Percentiles rank a stretch among this genome's conserved stretches.
phyloP scores from a whole-genome alignment of 345 rosid species.

The Eucalyptus marginata region DNA sequence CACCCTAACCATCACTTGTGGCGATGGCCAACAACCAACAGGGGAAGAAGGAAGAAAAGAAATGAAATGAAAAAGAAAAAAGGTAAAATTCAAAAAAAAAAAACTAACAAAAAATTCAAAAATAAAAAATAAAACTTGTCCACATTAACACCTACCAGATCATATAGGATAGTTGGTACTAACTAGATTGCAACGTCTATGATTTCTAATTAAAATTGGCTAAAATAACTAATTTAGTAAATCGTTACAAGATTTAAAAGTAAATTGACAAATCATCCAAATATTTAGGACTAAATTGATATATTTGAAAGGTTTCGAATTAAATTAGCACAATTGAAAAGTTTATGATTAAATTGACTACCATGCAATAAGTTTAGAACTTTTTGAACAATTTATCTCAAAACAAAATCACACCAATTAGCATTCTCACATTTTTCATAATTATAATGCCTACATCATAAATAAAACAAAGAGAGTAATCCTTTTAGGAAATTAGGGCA shows the following conservation, averaged over 20 bases:
- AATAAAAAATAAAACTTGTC: too few relatives aligned
- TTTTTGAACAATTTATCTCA: neutral
- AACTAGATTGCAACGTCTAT: too few relatives aligned
- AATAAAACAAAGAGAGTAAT: neutral
- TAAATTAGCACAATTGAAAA: neutral
- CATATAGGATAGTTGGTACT: too few relatives aligned
- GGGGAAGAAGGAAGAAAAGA: neutral
- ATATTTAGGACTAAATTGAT: neutral
- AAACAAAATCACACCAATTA: neutral
- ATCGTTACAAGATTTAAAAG: neutral
- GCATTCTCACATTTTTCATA: neutral
- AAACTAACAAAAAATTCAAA: neutral
- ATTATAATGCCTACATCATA: neutral
- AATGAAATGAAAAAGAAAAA: too few relatives aligned
- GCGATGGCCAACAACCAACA: fast-evolving
- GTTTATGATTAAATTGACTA: neutral
- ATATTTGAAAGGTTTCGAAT: too few relatives aligned
- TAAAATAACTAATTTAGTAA: neutral
- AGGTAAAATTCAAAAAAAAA: neutral
- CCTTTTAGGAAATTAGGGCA: neutral
- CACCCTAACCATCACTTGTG: too few relatives aligned
- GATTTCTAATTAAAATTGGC: too few relatives aligned
- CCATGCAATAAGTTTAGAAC: neutral
- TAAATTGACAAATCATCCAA: neutral
- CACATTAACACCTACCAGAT: fast-evolving